Evolutionary conservation across 2,329 filamentous ascomycete species (phyloP).

Genomic region (Cordyceps tenuipes): DNA sequence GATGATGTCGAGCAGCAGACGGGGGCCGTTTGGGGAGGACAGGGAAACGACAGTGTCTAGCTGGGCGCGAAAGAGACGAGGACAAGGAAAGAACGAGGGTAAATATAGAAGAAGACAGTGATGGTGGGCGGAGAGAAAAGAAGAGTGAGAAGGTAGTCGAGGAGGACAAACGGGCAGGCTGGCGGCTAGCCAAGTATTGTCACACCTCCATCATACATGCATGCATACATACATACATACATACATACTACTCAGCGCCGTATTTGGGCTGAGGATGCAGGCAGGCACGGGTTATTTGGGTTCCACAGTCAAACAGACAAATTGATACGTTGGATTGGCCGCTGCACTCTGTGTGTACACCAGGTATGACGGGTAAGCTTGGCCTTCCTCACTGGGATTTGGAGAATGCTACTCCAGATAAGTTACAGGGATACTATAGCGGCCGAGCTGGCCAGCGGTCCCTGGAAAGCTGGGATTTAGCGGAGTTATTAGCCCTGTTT

Average conservation of each 20-base stretch:
- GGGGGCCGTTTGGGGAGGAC: not conserved
- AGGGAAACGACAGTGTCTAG: not conserved
- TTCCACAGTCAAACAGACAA: not conserved
- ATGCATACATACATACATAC: not conserved
- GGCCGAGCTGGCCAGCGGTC: too few species aligned
- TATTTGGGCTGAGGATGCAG: not conserved
- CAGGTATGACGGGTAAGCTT: too few species aligned
- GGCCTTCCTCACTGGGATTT: too few species aligned
- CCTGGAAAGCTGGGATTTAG: too few species aligned
- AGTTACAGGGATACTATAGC: too few species aligned
- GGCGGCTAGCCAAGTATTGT: not conserved
- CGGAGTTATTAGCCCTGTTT: too few species aligned
- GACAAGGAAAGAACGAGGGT: not conserved
- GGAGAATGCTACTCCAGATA: too few species aligned
- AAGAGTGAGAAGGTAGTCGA: not conserved
- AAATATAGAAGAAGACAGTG: too few species aligned
- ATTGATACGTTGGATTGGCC: too few species aligned
- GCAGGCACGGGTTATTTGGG: not conserved
- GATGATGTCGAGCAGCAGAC: not conserved
- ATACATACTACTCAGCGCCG: too few species aligned
- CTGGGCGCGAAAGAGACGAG: not conserved
- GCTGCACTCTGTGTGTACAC: too few species aligned
- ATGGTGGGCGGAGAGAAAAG: not conserved
- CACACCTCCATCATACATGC: not conserved
- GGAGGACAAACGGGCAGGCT: not conserved